Conservation (phyloP, 257 asterid species). For the Avicennia marina region DNA sequence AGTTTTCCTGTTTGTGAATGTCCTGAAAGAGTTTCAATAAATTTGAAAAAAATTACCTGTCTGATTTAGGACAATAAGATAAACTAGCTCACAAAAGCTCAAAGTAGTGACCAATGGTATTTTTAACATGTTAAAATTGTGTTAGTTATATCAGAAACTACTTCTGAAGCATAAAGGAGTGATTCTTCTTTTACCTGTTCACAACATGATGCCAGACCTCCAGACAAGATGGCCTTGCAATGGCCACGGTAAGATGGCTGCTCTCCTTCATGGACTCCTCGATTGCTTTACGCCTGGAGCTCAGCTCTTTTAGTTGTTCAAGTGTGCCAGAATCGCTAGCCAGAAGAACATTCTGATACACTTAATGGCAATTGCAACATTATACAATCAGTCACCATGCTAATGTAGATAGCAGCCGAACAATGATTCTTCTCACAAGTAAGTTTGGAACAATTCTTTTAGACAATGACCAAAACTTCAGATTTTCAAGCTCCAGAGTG, state of each 20-base stretch:
- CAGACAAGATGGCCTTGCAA: slow-evolving; percentile 47
- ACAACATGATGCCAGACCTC: slow-evolving; percentile 42
- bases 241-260: slow-evolving; percentile 32
- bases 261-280: slow-evolving; percentile 35
- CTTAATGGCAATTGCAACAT: slow-evolving; percentile 14
- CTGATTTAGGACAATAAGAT: no score
- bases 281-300: slow-evolving; percentile 37
- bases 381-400: neutral
- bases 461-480: no score
- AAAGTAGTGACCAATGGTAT: neutral
- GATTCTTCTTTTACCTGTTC: slow-evolving; percentile 24
- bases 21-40: slow-evolving; percentile 21
- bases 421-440: no score
- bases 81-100: no score
- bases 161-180: neutral
- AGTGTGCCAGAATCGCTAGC: slow-evolving; percentile 31
- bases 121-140: neutral
- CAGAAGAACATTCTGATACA: slow-evolving; percentile 23
- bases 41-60: no score
- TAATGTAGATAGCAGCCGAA: no score
- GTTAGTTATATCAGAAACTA: neutral
- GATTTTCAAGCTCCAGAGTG: no score
- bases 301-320: slow-evolving; percentile 39
- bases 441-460: no score
- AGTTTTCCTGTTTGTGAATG: slow-evolving; percentile 40